Evolutionary conservation across 768 basidiomycete genomes (phyloP).

Genomic region (Hericium alpestre): DNA sequence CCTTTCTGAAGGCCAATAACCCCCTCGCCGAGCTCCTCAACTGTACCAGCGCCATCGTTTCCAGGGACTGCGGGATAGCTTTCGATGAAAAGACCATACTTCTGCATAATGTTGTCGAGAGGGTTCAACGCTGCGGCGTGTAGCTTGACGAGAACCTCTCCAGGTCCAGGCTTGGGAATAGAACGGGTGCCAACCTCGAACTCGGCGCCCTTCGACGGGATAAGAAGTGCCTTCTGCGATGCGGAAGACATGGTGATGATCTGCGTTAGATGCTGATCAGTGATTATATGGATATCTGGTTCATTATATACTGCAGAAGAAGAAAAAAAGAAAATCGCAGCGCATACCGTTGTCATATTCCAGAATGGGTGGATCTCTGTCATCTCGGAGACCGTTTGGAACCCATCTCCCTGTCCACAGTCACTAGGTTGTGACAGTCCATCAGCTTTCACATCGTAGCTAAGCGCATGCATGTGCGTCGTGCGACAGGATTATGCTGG

Average conservation of each 20-base stretch:
- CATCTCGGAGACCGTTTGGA: no score
- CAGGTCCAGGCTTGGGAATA: constrained; percentile 10
- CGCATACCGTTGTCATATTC: no score
- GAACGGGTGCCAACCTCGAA: not conserved
- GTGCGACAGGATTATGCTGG: no score
- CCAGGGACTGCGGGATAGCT: constrained; percentile 16
- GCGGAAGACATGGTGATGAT: not conserved
- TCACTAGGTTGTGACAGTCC: no score
- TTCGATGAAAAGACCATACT: constrained; percentile 11
- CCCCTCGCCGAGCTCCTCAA: constrained; percentile 18
- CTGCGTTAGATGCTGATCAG: no score
- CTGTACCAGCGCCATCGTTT: constrained; percentile 16
- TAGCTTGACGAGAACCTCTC: constrained; percentile 13
- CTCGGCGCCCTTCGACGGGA: not conserved
- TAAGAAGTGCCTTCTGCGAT: constrained; percentile 4
- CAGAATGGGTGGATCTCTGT: no score
- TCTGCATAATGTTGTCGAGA: constrained; percentile 7
- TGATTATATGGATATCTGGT: no score
- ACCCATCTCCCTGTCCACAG: no score
- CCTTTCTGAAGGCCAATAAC: constrained; percentile 17
- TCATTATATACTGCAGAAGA: no score
- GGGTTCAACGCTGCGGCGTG: constrained; percentile 13
- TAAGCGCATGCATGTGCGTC: no score
- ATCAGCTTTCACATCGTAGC: no score
- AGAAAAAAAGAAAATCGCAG: no score